Conservation (phyloP, 2,329 filamentous ascomycete genomes). For the Botrytis galanthina region DNA sequence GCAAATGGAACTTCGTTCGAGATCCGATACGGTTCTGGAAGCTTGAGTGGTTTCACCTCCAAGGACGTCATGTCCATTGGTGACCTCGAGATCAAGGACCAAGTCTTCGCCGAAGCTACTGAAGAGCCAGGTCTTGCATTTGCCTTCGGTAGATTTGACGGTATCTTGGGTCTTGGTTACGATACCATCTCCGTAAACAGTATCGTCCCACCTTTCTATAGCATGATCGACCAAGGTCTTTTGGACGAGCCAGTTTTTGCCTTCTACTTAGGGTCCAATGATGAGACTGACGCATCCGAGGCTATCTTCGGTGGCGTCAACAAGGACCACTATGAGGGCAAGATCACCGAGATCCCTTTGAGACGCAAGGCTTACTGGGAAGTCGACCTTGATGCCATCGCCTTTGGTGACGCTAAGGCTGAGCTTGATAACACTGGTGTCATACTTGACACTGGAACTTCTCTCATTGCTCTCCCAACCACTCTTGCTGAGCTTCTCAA, state of each 20-base stretch:
- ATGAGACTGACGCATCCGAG: constrained; percentile 73
- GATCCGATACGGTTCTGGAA: constrained; percentile 94
- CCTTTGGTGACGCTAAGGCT: constrained; percentile 79
- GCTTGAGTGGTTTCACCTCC: constrained; percentile 89
- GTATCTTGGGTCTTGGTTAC: constrained; percentile 91
- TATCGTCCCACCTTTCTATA: constrained; percentile 94
- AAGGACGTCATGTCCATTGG: constrained; percentile 84
- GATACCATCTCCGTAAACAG: constrained; percentile 96
- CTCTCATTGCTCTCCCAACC: constrained; percentile 89
- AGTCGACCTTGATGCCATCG: constrained; percentile 90
- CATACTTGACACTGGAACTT: constrained; percentile 97
- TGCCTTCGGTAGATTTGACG: constrained; percentile 95
- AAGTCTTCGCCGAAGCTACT: constrained; percentile 95
- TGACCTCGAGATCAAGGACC: constrained; percentile 81
- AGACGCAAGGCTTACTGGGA: constrained; percentile 99
- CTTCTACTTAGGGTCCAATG: constrained; percentile 82
- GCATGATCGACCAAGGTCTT: constrained; percentile 85
- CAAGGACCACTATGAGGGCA: constrained; percentile 74
- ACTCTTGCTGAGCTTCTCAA: constrained; percentile 94
- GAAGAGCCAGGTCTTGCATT: constrained; percentile 95
- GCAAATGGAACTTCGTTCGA: constrained; percentile 89
- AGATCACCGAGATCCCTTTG: constrained; percentile 89
- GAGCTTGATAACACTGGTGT: constrained; percentile 93
- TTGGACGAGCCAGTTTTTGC: constrained; percentile 92
- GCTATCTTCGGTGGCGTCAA: constrained; percentile 88